Evolutionary conservation across 805 yeast genomes (phyloP).

Genomic region (Monosporozyma yasuniensis): DNA sequence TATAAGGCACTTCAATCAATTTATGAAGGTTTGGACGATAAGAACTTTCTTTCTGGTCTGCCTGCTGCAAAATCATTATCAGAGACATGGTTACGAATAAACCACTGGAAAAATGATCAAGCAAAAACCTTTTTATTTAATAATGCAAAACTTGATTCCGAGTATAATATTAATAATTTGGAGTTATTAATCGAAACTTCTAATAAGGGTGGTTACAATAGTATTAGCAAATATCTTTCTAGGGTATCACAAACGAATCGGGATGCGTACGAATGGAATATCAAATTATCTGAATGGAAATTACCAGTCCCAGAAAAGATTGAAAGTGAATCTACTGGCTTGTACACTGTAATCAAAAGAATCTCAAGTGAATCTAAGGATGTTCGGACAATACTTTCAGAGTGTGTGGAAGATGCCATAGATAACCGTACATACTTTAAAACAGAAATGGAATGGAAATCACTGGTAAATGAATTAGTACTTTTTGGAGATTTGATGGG

Average conservation of each 20-base stretch:
- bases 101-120: constrained; percentile 25
- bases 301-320: constrained; percentile 40
- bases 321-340: constrained; percentile 34
- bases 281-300: constrained; percentile 78
- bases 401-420: constrained; percentile 2
- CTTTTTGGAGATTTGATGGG: constrained; percentile 6
- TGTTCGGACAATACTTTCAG: constrained; percentile 3
- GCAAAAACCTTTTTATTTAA: constrained; percentile 43
- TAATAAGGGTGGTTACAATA: constrained; percentile 45
- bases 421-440: constrained; percentile 8
- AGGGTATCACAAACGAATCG: constrained; percentile 1
- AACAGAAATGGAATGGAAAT: constrained; percentile 14
- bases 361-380: constrained; percentile 12
- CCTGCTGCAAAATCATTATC: constrained; percentile 49
- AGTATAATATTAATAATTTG: constrained; percentile 8
- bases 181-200: constrained; percentile 27
- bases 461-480: constrained; percentile 12
- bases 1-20: constrained; percentile 24
- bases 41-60: constrained; percentile 57
- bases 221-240: constrained; percentile 40
- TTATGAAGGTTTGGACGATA: constrained; percentile 48
- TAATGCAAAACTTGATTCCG: constrained; percentile 49
- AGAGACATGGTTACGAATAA: constrained; percentile 39
- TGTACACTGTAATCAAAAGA: constrained; percentile 45
- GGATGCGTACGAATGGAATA: constrained; percentile 49